These are phyloP conservation scores for Lithohypha guttulata DNA, from an alignment of 2,329 filamentous ascomycete genomes.

Conservation along the genomic window DNA sequence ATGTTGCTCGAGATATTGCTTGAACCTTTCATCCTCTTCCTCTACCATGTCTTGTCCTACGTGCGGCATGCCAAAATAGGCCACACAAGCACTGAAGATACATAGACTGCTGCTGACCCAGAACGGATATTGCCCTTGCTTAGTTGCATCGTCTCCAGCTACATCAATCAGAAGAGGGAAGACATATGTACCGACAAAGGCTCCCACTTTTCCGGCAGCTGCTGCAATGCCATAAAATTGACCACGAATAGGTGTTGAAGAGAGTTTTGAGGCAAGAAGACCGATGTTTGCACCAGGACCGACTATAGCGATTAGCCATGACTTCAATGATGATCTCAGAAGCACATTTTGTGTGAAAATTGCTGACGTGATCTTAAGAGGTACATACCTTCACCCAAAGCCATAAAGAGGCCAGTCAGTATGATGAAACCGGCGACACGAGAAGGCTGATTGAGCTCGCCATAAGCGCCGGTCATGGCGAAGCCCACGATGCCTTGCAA, in stretches of 20 bases:
- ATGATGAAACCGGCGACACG: slow-evolving; percentile 68
- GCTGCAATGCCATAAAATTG: slow-evolving; percentile 51
- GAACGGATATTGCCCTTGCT: slow-evolving; percentile 74
- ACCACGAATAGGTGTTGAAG: slow-evolving; percentile 76
- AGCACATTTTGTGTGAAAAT: no score
- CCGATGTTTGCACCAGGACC: slow-evolving; percentile 90
- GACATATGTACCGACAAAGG: slow-evolving; percentile 76
- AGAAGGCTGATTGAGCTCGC: slow-evolving; percentile 51
- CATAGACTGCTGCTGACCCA: slow-evolving; percentile 72
- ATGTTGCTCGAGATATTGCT: slow-evolving; percentile 58
- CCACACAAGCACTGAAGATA: slow-evolving; percentile 59
- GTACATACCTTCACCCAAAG: slow-evolving; percentile 68
- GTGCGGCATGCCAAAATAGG: slow-evolving; percentile 59
- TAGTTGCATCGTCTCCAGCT: slow-evolving; percentile 44
- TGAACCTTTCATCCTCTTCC: slow-evolving; percentile 64
- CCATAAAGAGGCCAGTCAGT: slow-evolving; percentile 67
- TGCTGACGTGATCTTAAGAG: no score
- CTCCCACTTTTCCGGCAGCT: slow-evolving; percentile 40
- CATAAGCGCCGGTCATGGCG: slow-evolving; percentile 75
- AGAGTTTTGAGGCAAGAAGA: slow-evolving; percentile 74
- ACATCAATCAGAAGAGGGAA: slow-evolving; percentile 56
- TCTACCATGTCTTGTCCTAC: slow-evolving; percentile 71
- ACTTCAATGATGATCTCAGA: no score
- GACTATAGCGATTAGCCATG: no score
- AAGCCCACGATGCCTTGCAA: slow-evolving; percentile 72